Evolutionary conservation across 495 filamentous ascomycete species (phyloP).

Genomic region (Penicillium turbatum): DNA sequence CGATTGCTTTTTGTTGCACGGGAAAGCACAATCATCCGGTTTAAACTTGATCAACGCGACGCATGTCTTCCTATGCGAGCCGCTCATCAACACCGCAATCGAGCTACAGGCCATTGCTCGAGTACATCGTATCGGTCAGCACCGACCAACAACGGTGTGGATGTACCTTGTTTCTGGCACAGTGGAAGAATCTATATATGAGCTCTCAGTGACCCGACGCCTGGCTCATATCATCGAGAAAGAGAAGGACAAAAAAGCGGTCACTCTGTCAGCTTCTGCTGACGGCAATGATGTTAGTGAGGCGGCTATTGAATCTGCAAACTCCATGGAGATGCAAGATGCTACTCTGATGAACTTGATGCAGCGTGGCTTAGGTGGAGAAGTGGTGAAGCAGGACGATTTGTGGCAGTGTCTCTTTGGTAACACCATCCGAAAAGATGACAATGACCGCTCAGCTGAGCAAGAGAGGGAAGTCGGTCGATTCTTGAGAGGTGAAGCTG

Average conservation of each 20-base stretch:
- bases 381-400: constrained; percentile 73
- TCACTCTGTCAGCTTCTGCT: constrained; percentile 14
- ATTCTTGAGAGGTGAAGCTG: constrained; percentile 47
- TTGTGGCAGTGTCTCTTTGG: constrained; percentile 90
- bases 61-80: constrained; percentile 93
- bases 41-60: constrained; percentile 89
- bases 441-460: constrained; percentile 14
- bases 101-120: constrained; percentile 92
- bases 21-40: constrained; percentile 79
- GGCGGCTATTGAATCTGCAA: constrained; percentile 68
- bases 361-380: constrained; percentile 64
- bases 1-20: constrained; percentile 86
- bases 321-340: constrained; percentile 74
- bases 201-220: constrained; percentile 72
- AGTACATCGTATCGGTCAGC: constrained; percentile 90
- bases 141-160: constrained; percentile 85
- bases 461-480: constrained; percentile 40
- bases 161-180: constrained; percentile 86
- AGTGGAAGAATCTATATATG: constrained; percentile 85
- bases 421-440: constrained; percentile 24
- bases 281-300: constrained; percentile 42
- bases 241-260: constrained; percentile 25
- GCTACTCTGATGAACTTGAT: constrained; percentile 63
- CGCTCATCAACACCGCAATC: constrained; percentile 84
- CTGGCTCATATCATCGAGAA: constrained; percentile 66